Percentiles rank a stretch among this genome's conserved stretches.
phyloP scores from a whole-genome alignment of 148 eudicot species.

The Cornus controversa region DNA sequence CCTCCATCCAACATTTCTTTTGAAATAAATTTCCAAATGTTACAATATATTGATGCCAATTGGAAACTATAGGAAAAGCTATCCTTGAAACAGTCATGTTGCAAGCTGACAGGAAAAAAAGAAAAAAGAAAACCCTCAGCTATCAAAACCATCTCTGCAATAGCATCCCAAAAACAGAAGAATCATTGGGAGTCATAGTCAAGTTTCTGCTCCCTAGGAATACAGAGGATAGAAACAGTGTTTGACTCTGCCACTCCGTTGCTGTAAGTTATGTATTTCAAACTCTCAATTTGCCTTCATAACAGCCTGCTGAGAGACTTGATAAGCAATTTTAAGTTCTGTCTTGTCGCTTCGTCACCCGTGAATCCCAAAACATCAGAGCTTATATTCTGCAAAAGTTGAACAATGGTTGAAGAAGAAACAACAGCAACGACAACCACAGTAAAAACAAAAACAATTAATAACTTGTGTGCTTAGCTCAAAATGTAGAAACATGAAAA shows the following conservation, averaged over 20 bases:
- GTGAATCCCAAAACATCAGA: constrained; percentile 86
- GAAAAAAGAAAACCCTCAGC: too few relatives aligned
- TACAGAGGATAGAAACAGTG: not conserved
- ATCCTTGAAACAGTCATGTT: too few relatives aligned
- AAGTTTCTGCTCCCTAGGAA: not conserved
- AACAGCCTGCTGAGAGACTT: constrained; percentile 91
- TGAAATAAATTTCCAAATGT: too few relatives aligned
- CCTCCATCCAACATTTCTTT: too few relatives aligned
- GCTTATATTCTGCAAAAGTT: constrained; percentile 66
- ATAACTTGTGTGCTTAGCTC: not conserved
- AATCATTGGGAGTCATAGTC: not conserved
- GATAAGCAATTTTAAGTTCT: constrained; percentile 76
- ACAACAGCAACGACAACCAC: not conserved
- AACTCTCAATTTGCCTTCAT: constrained; percentile 30
- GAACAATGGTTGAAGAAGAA: not conserved
- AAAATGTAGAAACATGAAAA: not conserved
- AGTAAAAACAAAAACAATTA: not conserved
- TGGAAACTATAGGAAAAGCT: too few relatives aligned
- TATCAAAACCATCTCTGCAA: constrained; percentile 1
- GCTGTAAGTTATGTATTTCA: constrained; percentile 2
- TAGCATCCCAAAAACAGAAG: not conserved
- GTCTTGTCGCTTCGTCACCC: constrained; percentile 84
- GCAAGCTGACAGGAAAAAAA: too few relatives aligned
- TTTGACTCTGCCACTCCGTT: not conserved
- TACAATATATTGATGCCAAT: too few relatives aligned